Evolutionary conservation across 2,329 filamentous ascomycete species (phyloP).

Genomic region (Parastagonospora nodorum): DNA sequence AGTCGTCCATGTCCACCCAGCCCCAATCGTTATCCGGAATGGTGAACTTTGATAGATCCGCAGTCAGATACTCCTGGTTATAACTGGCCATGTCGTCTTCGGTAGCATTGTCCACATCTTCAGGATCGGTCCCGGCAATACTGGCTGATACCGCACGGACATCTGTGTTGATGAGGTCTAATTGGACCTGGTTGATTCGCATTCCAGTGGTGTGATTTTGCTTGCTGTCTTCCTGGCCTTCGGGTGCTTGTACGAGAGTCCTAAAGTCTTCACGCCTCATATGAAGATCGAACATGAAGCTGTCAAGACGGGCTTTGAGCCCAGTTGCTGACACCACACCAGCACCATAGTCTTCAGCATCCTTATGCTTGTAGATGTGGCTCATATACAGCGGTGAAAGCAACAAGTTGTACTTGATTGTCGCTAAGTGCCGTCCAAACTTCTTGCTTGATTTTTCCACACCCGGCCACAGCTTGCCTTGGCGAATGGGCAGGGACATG

Average conservation of each 20-base stretch:
- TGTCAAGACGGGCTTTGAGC: constrained; percentile 94
- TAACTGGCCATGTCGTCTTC: constrained; percentile 66
- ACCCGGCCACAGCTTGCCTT: constrained; percentile 88
- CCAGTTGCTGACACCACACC: constrained; percentile 86
- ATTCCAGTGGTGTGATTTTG: constrained; percentile 86
- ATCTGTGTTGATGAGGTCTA: constrained; percentile 90
- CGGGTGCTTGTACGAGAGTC: constrained; percentile 72
- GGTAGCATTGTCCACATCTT: constrained; percentile 71
- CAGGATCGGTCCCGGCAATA: constrained; percentile 78
- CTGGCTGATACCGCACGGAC: constrained; percentile 91
- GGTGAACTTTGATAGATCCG: constrained; percentile 81
- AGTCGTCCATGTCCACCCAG: constrained; percentile 99
- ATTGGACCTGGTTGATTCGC: constrained; percentile 91
- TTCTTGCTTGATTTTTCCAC: constrained; percentile 98
- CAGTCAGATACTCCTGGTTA: constrained; percentile 55
- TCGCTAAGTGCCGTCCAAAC: constrained; percentile 94
- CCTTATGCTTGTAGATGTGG: constrained; percentile 98
- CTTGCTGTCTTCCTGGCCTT: constrained; percentile 62
- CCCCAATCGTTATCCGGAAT: constrained; percentile 94
- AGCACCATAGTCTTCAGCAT: constrained; percentile 82
- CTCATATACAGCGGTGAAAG: constrained; percentile 92
- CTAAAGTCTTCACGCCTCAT: constrained; percentile 91
- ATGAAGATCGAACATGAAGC: constrained; percentile 96
- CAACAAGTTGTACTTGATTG: constrained; percentile 95
- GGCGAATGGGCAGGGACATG: constrained; percentile 91